A percentile compares a stretch with the other conserved stretches of the same genome.
phyloP scores from a whole-genome alignment of 1,284 basidiomycete genomes.

The Leccinum angustisporum region DNA sequence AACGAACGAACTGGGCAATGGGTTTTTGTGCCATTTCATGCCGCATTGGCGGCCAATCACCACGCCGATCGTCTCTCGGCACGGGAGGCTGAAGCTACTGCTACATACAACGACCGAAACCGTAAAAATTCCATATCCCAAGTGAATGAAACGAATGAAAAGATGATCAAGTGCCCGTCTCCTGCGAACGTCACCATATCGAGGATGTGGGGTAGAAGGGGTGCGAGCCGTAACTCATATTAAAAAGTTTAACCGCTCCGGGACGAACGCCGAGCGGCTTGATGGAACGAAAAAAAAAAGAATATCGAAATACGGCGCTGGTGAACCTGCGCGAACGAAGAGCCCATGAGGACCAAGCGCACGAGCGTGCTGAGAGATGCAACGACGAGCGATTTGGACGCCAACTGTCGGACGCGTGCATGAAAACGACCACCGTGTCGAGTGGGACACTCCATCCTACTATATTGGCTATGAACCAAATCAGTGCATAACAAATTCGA shows the following conservation, averaged over 20 bases:
- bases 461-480: constrained; percentile 38
- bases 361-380: neutral
- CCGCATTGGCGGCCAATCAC: neutral
- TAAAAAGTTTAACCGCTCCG: constrained; percentile 27
- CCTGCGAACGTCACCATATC: constrained; percentile 6
- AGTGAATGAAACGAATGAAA: neutral
- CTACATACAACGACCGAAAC: neutral
- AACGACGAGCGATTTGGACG: neutral
- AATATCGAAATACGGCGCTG: neutral
- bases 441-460: constrained; percentile 32
- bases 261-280: neutral
- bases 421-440: constrained; percentile 10
- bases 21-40: neutral
- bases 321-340: neutral
- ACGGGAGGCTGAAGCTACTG: neutral
- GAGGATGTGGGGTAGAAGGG: constrained; percentile 14
- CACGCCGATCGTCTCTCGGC: neutral
- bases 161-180: neutral
- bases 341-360: neutral
- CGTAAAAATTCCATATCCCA: neutral
- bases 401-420: constrained; percentile 1
- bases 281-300: neutral
- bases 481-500: constrained; percentile 29
- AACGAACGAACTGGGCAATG: constrained; percentile 8
- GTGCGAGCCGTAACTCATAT: constrained; percentile 21